These are phyloP conservation scores for Zelopaecilomyces penicillatus DNA, from an alignment of 2,329 filamentous ascomycete species.

Conservation along the genomic window DNA sequence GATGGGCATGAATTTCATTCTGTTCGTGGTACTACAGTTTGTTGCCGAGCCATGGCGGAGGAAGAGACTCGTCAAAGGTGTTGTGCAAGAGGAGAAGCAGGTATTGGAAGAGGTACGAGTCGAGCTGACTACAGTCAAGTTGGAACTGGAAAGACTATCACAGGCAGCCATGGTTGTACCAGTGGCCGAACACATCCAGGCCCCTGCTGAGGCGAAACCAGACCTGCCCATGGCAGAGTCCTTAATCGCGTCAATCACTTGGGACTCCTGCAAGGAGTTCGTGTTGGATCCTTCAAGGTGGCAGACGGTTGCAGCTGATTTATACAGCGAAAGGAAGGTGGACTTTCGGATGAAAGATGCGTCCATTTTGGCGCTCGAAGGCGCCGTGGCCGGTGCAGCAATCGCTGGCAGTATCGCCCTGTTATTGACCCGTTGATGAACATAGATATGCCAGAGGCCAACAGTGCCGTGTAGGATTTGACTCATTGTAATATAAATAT, in stretches of 20 bases:
- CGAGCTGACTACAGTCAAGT: constrained; percentile 30
- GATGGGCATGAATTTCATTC: constrained; percentile 90
- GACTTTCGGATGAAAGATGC: constrained; percentile 60
- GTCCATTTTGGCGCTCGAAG: constrained; percentile 60
- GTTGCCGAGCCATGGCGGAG: constrained; percentile 90
- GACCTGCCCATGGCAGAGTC: not conserved
- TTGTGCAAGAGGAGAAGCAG: constrained; percentile 68
- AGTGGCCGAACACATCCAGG: constrained; percentile 1
- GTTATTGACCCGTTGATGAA: constrained; percentile 21
- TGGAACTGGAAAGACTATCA: constrained; percentile 19
- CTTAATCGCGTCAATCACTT: not conserved
- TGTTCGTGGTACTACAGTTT: constrained; percentile 80
- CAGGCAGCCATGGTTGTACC: constrained; percentile 9
- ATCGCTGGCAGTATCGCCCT: constrained; percentile 47
- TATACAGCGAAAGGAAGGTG: constrained; percentile 58
- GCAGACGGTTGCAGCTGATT: constrained; percentile 43
- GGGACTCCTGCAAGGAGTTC: constrained; percentile 32
- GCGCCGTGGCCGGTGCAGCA: constrained; percentile 56
- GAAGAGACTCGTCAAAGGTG: constrained; percentile 68
- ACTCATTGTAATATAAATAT: too few relatives aligned
- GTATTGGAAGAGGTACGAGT: constrained; percentile 40
- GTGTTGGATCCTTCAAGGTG: constrained; percentile 36
- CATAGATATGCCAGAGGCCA: too few relatives aligned
- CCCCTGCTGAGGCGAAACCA: constrained; percentile 1
- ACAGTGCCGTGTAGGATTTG: too few relatives aligned